Percentiles rank a stretch among this genome's conserved stretches.
These are phyloP conservation scores for Panaeolus cyanescens DNA, from an alignment of 768 basidiomycete species.

Conservation along the genomic window DNA sequence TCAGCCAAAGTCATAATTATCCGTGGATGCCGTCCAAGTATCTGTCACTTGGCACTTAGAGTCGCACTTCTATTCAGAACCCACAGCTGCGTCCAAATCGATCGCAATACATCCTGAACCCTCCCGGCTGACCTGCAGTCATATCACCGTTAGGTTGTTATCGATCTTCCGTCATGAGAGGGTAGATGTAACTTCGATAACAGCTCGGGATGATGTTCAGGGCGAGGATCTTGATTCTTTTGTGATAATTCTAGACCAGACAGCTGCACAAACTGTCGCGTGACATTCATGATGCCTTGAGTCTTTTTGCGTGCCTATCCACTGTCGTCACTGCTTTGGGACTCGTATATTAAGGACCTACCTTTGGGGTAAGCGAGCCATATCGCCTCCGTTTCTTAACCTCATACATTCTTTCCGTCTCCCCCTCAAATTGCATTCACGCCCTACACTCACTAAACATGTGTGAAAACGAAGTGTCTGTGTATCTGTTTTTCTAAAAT, in stretches of 20 bases:
- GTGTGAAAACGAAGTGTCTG: constrained; percentile 63
- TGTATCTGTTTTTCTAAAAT: constrained; percentile 11
- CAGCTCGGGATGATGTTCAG: constrained; percentile 20
- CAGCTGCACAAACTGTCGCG: constrained; percentile 24
- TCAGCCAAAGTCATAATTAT: constrained; percentile 23
- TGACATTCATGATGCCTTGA: constrained; percentile 24
- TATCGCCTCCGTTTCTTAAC: constrained; percentile 13
- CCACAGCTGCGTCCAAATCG: not conserved
- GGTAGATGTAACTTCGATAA: constrained; percentile 20
- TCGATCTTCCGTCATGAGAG: constrained; percentile 17
- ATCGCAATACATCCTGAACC: not conserved
- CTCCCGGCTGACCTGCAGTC: not conserved
- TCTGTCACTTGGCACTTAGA: constrained; percentile 1
- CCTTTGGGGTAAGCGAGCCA: constrained; percentile 18
- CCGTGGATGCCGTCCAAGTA: constrained; percentile 29
- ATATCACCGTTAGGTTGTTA: constrained; percentile 19
- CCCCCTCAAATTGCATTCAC: too few species aligned
- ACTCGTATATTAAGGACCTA: constrained; percentile 28
- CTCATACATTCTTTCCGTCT: too few species aligned
- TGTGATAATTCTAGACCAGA: constrained; percentile 1
- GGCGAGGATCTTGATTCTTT: constrained; percentile 17
- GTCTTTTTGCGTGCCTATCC: constrained; percentile 16
- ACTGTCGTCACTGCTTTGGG: constrained; percentile 21
- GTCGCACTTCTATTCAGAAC: not conserved
- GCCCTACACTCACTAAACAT: constrained; percentile 28